Base-by-base conservation (phyloP, 2,329 filamentous ascomycete species). In the Pseudocercospora fuligena region DNA sequence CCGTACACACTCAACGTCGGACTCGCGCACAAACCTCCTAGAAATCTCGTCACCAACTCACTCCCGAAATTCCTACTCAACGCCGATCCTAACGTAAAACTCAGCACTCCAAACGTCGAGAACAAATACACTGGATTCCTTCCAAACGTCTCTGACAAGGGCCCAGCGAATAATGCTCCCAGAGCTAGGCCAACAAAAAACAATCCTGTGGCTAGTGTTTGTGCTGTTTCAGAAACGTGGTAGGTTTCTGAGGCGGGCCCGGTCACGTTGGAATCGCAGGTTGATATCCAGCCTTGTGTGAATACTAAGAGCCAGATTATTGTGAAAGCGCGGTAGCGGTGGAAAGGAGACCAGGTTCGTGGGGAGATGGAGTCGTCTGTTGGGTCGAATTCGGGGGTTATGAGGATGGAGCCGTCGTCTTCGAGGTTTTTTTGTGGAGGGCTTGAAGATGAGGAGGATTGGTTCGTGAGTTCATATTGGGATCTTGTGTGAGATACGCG, bases 1-100 rank as follows among this genome's bases (percentile, higher is more conserved):
- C 70, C 70, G 40, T 67, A 67, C 27, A 69, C 67, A 1, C 65
- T 61, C 19, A 67, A 57, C 11, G 69, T 62, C 16, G 67, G 46
- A 19, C 61, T 64, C 3, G 65, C 19, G 19, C 33, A 61, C 3
- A 70, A 14, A 21, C 70, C 70, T 7, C 63, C 65, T 2, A 71
- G 60, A 33, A 69, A 66, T 11, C 70, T 47, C 12, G 66, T 62
- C 2, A 62, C 47, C 7, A 72, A 61, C 46, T 71, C 64, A 16
- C 53, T 62, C 9, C 47, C 69, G 29, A 67, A 69, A 29, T 64
- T 69, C 0, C 56, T 61, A 9, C 58, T 11, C 2, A 69, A 46
- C 2, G 67, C 67, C 25, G 63, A 31, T 29, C 58, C 67, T 1
- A 69, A 53, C 6, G 47, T 54, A 27, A 62, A 67, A 23, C 62